Base-by-base conservation (phyloP, 345 rosid species). In the Odontarrhena argentea region DNA sequence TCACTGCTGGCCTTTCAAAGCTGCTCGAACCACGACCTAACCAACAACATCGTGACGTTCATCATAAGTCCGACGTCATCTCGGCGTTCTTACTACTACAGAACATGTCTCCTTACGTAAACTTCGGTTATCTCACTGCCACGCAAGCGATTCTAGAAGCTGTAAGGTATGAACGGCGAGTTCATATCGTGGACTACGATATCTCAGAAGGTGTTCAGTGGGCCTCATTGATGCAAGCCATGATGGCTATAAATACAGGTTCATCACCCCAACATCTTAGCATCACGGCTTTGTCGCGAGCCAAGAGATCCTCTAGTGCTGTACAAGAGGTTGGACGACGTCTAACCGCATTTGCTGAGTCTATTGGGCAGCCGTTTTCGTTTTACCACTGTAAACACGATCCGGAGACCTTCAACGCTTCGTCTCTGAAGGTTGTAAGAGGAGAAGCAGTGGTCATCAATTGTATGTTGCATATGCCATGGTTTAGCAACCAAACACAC, bases 91-190 rank as follows among this genome's bases (percentile, higher is more conserved):
- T 89, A 80, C 66, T 89, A 40, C 50, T 93, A 8, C 98, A 89
- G 55, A 94, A 87, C 83, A 86, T 93, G 90, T 89, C 96, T 3
- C 98, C 96, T 0, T 87, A 84, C 13, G 85, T 93, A 7, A 93
- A 93, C 69, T 93, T 93, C 28, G 97, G 98, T 9, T 96, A 93
- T 65, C 85, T 93, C 62, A 89, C 97, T 0, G 94, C 94, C 56
- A 93, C 89, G 50, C 98, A 93, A 22, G 93, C 96, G 0, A 89
- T 93, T 15, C 56, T 89, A 3, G 98, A 93, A 74, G 88, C 90
- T 2, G 92, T 89, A 8, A 44, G 78, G 10, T 77, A 73, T 8
- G 86, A 86, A 28, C 67, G 84, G 50, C 77, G 96, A 58, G 73
- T 93, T 38, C 97, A 93, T 68, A 81, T 93, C 12, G 87, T 93